These are phyloP conservation scores for Populus alba DNA, from an alignment of 345 rosid species.

Conservation along the genomic window DNA sequence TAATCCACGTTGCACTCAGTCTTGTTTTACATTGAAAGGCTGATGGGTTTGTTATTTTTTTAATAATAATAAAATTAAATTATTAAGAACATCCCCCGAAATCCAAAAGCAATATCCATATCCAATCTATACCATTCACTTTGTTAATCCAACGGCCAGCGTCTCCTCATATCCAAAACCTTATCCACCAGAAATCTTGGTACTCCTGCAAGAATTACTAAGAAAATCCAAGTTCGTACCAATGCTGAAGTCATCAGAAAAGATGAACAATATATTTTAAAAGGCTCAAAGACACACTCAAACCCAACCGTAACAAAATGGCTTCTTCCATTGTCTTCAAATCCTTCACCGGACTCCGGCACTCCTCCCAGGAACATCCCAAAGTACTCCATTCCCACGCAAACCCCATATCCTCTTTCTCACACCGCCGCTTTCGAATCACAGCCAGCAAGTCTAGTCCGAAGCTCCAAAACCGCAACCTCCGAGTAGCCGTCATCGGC, in stretches of 20 bases:
- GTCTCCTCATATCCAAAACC: conserved; percentile 43
- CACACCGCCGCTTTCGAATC: conserved; percentile 17
- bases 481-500: conserved; percentile 85
- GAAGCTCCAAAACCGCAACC: conserved; percentile 60
- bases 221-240: background rate
- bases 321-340: conserved; percentile 63
- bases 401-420: conserved; percentile 7
- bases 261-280: background rate
- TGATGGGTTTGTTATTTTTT: too few species aligned
- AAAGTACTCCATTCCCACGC: conserved; percentile 25
- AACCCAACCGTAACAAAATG: conserved; percentile 26
- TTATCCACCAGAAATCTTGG: conserved; percentile 41
- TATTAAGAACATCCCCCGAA: background rate
- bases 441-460: conserved; percentile 59
- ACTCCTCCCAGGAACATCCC: conserved; percentile 31
- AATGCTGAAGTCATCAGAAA: background rate
- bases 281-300: background rate
- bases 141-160: conserved; percentile 41
- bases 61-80: too few species aligned
- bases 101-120: conserved; percentile 39
- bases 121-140: conserved; percentile 45
- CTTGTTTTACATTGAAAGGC: too few species aligned
- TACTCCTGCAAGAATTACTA: background rate
- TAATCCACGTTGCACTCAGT: too few species aligned
- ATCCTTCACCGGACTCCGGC: conserved; percentile 77